phyloP scores from a whole-genome alignment of 106 monocot species.

The Triglochin maritima region DNA sequence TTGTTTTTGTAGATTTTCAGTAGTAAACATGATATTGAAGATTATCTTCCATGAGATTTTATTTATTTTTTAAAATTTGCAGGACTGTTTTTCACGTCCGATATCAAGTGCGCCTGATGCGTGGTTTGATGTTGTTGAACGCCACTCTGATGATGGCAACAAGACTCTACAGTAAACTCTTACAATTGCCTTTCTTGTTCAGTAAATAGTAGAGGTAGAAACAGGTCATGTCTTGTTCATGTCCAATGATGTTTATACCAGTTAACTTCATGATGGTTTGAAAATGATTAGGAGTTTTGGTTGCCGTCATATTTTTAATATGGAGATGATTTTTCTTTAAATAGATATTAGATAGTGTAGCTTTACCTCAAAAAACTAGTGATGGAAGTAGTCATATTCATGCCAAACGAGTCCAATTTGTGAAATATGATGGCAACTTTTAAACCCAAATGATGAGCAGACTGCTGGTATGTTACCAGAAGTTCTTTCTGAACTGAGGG shows the following conservation, averaged over 20 bases:
- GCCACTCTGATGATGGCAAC: constrained; percentile 22
- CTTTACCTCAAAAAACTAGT: too few relatives aligned
- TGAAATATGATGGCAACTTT: too few relatives aligned
- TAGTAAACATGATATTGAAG: too few relatives aligned
- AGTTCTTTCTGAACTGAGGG: too few relatives aligned
- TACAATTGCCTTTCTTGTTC: not conserved
- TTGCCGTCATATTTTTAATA: not conserved
- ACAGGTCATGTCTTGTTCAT: not conserved
- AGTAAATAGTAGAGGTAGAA: too few relatives aligned
- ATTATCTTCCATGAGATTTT: too few relatives aligned
- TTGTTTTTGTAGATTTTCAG: too few relatives aligned
- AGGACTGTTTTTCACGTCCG: constrained; percentile 21
- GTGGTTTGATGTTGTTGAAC: constrained; percentile 27
- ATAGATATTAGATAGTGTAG: too few relatives aligned
- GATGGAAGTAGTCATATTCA: too few relatives aligned
- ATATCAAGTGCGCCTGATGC: constrained; percentile 25
- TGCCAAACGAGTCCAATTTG: too few relatives aligned
- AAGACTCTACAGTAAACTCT: constrained; percentile 19
- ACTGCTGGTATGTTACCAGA: too few relatives aligned
- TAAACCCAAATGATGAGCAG: too few relatives aligned
- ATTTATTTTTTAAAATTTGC: not conserved
- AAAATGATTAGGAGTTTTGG: not conserved
- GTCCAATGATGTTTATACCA: not conserved
- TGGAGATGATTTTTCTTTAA: not conserved
- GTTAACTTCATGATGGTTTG: not conserved